A percentile compares a stretch with the other conserved stretches of the same genome.
These are phyloP conservation scores for Yamadazyma friedrichii DNA, from an alignment of 1,139 yeast genomes.

Conservation along the genomic window DNA sequence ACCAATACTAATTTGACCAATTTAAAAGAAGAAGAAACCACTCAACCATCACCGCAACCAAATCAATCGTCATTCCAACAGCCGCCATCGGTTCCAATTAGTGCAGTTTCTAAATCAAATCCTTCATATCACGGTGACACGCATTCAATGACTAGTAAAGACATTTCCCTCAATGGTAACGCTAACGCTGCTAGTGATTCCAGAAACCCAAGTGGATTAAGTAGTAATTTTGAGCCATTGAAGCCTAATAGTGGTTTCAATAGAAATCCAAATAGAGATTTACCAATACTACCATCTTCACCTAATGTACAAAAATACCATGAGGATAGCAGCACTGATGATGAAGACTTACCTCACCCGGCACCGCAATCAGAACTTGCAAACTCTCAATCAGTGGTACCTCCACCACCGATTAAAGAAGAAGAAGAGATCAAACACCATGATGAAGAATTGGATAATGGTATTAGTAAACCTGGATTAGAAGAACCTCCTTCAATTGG, in stretches of 20 bases:
- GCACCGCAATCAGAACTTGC: neutral
- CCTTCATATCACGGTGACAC: neutral
- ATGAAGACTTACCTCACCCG: slow-evolving; percentile 4
- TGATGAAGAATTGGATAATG: neutral
- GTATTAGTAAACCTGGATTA: neutral
- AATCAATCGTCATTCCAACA: neutral
- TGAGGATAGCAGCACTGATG: slow-evolving; percentile 14
- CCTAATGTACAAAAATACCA: slow-evolving; percentile 30
- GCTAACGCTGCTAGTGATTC: neutral
- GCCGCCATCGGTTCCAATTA: neutral
- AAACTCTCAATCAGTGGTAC: no score
- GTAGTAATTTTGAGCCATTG: slow-evolving; percentile 1
- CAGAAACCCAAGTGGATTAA: neutral
- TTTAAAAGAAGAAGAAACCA: slow-evolving; percentile 11
- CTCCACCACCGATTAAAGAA: neutral
- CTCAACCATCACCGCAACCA: slow-evolving; percentile 1
- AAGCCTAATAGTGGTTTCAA: neutral
- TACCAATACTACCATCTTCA: slow-evolving; percentile 17
- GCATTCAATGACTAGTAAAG: neutral
- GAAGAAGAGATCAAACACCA: neutral
- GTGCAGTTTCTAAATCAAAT: neutral
- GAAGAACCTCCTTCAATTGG: slow-evolving; percentile 4
- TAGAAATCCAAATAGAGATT: slow-evolving; percentile 12
- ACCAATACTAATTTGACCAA: slow-evolving; percentile 17
- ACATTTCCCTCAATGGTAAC: neutral